Base-by-base conservation (phyloP, 345 rosid genomes). In the Garcia nutans region DNA sequence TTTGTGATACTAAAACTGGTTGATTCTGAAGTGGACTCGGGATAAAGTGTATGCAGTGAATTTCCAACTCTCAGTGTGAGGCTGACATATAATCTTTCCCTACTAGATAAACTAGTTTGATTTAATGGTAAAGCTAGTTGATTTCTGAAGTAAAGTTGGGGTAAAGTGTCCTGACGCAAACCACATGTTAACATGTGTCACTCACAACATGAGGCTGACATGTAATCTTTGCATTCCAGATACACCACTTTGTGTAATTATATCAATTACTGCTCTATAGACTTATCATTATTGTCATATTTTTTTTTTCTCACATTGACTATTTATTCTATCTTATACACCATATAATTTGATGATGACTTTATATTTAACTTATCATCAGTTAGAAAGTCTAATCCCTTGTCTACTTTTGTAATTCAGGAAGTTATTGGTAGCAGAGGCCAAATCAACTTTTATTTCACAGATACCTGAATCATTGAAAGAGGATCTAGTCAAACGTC, bases 391-490 rank as follows among this genome's bases (percentile, higher is more conserved):
- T 54, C n/a, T 54, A 54, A 54, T 54, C n/a, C 22, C 58, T 22
- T 45, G 23, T 19, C 23, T 20, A 54, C 20, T 3, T 23, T 37
- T 59, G 71, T 47, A 47, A 64, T 86, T 86, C 89, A 93, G 98
- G 93, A 87, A 86, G 81, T 73, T 70, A 83, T 79, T 96, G 89
- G 87, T 89, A 28, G 85, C 79, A 66, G 92, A 91, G 77, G 96
- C 92, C 80, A 90, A 84, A 81, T 41, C 85, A 70, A 79, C 81
- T 23, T 87, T 87, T 62, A 84, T 79, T 72, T 76, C 90, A 6
- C 81, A 89, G 79, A 86, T 96, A 60, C 98, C 99, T 0, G 91
- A 88, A 64, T 82, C 89, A 24, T 73, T 96, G 81, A 96, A 90
- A 83, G 92, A 89, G 79, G 85, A 88, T 61, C 85, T 93, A 12